A percentile compares a stretch with the other conserved stretches of the same genome.
These are phyloP conservation scores for Thecaphora frezii DNA, from an alignment of 1,284 basidiomycete species.

Conservation along the genomic window DNA sequence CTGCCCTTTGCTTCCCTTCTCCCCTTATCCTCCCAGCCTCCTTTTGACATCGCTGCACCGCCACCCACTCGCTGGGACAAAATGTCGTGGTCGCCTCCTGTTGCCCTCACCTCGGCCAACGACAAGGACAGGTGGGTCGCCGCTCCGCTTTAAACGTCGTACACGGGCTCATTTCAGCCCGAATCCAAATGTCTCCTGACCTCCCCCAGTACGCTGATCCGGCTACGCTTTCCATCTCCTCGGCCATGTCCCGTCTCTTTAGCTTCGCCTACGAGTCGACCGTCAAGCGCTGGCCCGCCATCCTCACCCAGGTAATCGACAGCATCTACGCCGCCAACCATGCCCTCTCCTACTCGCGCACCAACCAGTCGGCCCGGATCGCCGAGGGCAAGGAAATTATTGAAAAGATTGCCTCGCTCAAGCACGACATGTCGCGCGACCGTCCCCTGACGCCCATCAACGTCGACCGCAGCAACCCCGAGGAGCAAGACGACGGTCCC, in stretches of 20 bases:
- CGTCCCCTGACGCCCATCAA: slow-evolving; percentile 66
- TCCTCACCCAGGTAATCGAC: slow-evolving; percentile 78
- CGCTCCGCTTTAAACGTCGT: too few species aligned
- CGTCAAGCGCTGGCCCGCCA: slow-evolving; percentile 80
- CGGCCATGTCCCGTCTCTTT: slow-evolving; percentile 15
- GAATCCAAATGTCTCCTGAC: slow-evolving; percentile 1
- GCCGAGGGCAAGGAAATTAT: slow-evolving; percentile 79
- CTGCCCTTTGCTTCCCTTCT: too few species aligned
- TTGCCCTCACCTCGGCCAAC: slow-evolving; percentile 24
- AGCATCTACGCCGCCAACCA: slow-evolving; percentile 65
- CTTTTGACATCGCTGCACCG: background rate
- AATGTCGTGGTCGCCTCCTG: slow-evolving; percentile 24
- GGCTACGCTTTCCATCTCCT: background rate
- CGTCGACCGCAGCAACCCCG: slow-evolving; percentile 12
- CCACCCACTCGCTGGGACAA: background rate
- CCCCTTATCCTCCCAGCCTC: too few species aligned
- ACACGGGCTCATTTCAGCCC: too few species aligned
- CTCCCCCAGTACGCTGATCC: background rate
- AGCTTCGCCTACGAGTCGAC: slow-evolving; percentile 67
- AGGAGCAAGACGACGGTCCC: slow-evolving; percentile 68
- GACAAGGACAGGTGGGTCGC: too few species aligned
- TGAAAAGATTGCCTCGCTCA: slow-evolving; percentile 74
- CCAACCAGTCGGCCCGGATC: slow-evolving; percentile 64
- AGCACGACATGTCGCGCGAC: slow-evolving; percentile 86
- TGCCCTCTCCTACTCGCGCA: slow-evolving; percentile 43